Percentiles rank a stretch among this genome's conserved stretches.
Evolutionary conservation across 257 asterid species (phyloP).

Genomic region (Fraxinus americana): DNA sequence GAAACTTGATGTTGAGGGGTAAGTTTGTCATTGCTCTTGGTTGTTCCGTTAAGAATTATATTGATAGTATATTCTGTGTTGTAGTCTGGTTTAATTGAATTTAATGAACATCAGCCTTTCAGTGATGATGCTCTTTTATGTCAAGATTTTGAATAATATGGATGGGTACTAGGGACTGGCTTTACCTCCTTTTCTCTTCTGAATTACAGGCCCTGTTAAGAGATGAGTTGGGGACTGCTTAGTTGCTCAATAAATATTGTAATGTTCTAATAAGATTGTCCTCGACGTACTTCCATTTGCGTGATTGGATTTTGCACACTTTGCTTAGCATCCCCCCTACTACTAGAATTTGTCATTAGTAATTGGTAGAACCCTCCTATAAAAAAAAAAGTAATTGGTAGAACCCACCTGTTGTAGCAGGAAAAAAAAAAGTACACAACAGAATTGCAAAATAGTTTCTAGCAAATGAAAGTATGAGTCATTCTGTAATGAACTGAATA

Average conservation of each 20-base stretch:
- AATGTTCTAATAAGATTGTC: not conserved
- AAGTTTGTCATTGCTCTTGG: slow-evolving; percentile 23
- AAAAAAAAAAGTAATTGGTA: not conserved
- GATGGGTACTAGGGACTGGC: not conserved
- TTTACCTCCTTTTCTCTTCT: not conserved
- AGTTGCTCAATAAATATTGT: not conserved
- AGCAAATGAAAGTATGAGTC: not conserved
- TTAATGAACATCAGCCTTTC: not conserved
- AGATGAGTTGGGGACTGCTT: not conserved
- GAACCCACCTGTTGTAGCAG: not conserved
- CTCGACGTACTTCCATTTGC: not conserved
- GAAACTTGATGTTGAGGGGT: slow-evolving; percentile 95
- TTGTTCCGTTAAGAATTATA: not conserved
- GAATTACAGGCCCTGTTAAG: not conserved
- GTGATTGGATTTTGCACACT: not conserved
- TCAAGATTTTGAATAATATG: not conserved
- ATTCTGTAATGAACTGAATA: not conserved
- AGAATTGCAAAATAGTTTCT: not conserved
- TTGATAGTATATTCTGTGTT: not conserved
- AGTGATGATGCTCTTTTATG: not conserved
- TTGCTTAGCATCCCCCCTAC: not conserved
- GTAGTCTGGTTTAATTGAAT: not conserved
- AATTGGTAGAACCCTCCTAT: not conserved
- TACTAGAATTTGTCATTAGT: not conserved
- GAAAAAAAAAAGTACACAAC: not conserved